These are phyloP conservation scores for Oryza rufipogon DNA, from an alignment of 176 grass and related monocot species.

Conservation along the genomic window DNA sequence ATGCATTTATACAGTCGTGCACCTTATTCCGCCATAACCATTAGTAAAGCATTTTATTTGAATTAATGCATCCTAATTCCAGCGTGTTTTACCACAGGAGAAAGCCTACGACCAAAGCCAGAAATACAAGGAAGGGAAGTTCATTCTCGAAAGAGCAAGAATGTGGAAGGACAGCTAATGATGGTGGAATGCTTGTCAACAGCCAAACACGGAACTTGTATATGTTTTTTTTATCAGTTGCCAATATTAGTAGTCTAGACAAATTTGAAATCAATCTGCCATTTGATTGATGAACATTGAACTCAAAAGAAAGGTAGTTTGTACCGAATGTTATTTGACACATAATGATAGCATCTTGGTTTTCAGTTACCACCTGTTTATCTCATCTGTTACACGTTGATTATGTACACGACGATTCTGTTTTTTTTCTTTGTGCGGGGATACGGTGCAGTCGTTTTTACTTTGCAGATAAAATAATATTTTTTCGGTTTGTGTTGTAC, in stretches of 20 bases:
- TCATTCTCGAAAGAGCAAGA: slow-evolving; percentile 67
- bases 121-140: slow-evolving; percentile 83
- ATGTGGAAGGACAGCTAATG: slow-evolving; percentile 59
- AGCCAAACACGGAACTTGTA: background rate
- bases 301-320: background rate
- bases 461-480: background rate
- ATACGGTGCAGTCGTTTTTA: background rate
- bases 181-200: background rate
- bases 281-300: background rate
- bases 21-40: background rate
- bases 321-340: background rate
- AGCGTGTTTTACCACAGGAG: slow-evolving; percentile 49
- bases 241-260: background rate
- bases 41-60: background rate
- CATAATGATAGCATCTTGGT: background rate
- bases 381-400: background rate
- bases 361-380: background rate
- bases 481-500: background rate
- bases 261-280: background rate
- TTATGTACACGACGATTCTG: too few relatives aligned
- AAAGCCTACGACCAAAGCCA: slow-evolving; percentile 67
- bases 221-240: background rate
- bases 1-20: background rate
- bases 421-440: too few relatives aligned
- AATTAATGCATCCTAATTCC: background rate